Evolutionary conservation across 2,329 filamentous ascomycete species (phyloP).

Genomic region (Hymenoscyphus albidus): DNA sequence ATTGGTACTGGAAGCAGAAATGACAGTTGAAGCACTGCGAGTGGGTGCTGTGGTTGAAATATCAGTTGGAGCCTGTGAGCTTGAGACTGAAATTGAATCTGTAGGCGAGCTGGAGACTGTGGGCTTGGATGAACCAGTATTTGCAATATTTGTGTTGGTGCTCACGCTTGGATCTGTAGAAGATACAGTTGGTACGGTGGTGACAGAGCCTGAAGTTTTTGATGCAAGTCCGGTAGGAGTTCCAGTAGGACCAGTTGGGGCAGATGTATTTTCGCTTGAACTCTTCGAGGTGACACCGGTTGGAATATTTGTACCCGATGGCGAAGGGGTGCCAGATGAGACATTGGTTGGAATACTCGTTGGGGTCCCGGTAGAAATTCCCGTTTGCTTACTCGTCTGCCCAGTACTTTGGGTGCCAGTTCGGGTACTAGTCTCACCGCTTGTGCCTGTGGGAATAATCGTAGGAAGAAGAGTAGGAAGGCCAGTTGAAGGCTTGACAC

Average conservation of each 20-base stretch:
- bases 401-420: too few relatives aligned
- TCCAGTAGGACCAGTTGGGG: not conserved
- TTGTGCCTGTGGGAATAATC: not conserved
- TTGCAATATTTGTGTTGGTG: not conserved
- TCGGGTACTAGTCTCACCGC: too few relatives aligned
- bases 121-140: not conserved
- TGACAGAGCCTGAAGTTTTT: not conserved
- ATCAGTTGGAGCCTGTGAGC: not conserved
- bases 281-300: not conserved
- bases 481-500: not conserved
- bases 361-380: not conserved
- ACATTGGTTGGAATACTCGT: not conserved
- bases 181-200: not conserved
- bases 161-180: not conserved
- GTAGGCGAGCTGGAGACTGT: not conserved
- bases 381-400: too few relatives aligned
- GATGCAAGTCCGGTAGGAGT: not conserved
- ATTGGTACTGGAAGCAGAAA: conserved; percentile 6
- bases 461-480: conserved; percentile 7
- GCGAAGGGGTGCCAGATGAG: not conserved
- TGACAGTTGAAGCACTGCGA: not conserved
- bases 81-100: conserved; percentile 4
- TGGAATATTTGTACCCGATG: not conserved
- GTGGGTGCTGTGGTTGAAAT: not conserved
- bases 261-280: not conserved